A percentile compares a stretch with the other conserved stretches of the same genome.
phyloP scores from a whole-genome alignment of 2,329 filamentous ascomycete genomes.

The Botryotinia globosa region DNA sequence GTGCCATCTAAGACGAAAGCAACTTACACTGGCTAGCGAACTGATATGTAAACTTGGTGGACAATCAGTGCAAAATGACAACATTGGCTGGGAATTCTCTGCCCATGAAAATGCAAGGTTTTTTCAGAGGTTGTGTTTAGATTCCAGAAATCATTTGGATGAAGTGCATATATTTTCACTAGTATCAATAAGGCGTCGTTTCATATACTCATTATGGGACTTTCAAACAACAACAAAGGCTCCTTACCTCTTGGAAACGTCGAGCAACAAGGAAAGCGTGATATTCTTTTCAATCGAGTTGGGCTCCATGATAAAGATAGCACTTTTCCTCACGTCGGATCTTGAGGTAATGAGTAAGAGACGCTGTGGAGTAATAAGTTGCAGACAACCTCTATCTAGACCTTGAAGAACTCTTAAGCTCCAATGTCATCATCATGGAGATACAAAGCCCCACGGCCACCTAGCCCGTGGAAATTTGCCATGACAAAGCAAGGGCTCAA shows the following conservation, averaged over 20 bases:
- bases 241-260: neutral
- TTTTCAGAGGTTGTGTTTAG: neutral
- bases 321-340: neutral
- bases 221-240: neutral
- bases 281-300: neutral
- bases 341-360: neutral
- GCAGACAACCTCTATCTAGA: neutral
- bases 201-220: neutral
- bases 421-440: neutral
- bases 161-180: neutral
- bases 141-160: neutral
- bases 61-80: neutral
- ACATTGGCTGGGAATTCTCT: neutral
- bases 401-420: neutral
- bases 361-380: neutral
- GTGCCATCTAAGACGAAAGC: neutral
- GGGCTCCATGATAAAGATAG: neutral
- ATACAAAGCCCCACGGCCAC: neutral
- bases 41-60: neutral
- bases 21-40: neutral
- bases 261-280: fast-evolving
- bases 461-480: neutral
- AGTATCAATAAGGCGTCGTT: neutral
- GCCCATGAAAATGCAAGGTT: neutral
- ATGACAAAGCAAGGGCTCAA: neutral